A percentile compares a stretch with the other conserved stretches of the same genome.
These are phyloP conservation scores for Parsonsia alboflavescens DNA, from an alignment of 257 asterid species.

Conservation along the genomic window DNA sequence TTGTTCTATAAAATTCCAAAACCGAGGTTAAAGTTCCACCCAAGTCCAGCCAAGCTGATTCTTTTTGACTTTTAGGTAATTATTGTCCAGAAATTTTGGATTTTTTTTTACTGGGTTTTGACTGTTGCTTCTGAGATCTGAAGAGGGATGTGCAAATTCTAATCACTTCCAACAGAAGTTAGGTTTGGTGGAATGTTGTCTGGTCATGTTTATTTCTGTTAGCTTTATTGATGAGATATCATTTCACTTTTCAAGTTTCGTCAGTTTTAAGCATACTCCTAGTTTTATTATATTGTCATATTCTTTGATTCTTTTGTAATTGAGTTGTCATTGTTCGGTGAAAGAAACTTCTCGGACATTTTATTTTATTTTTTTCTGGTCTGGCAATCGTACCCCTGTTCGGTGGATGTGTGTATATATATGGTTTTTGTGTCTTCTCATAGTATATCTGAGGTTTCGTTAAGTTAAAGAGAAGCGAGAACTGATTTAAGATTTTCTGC, in stretches of 20 bases:
- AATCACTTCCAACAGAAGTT: constrained; percentile 6
- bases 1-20: not conserved
- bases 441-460: constrained; percentile 6
- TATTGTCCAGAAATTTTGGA: not conserved
- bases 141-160: not conserved
- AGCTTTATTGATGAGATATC: constrained; percentile 12
- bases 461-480: not conserved
- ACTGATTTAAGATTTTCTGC: not conserved
- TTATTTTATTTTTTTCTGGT: not conserved
- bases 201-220: constrained; percentile 5
- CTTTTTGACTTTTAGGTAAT: not conserved
- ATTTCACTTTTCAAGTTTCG: constrained; percentile 12
- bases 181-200: constrained; percentile 11
- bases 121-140: constrained; percentile 16
- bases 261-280: constrained; percentile 18
- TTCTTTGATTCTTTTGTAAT: constrained; percentile 8
- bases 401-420: constrained; percentile 1
- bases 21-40: not conserved
- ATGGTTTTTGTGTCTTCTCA: not conserved
- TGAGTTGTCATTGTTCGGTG: constrained; percentile 25
- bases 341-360: constrained; percentile 4
- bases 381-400: not conserved
- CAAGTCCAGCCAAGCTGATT: not conserved
- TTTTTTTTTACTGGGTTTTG: not conserved
- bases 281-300: constrained; percentile 4